Evolutionary conservation across 805 yeast genomes (phyloP).

Genomic region (Scheffersomyces ergatensis): DNA sequence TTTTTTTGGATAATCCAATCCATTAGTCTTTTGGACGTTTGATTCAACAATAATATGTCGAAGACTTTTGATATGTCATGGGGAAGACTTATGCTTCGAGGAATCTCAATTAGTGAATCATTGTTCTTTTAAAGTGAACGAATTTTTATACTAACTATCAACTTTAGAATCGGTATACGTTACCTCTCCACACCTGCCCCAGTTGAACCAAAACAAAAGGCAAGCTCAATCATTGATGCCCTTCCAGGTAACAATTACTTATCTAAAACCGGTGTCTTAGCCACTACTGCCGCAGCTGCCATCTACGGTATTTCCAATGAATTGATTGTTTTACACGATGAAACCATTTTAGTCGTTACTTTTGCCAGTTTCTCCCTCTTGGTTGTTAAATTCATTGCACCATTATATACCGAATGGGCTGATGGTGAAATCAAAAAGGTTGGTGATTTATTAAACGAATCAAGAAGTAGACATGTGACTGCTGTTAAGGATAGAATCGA

Average conservation of each 20-base stretch:
- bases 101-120: background rate
- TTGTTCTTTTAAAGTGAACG: too few species aligned
- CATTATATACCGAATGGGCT: slow-evolving; percentile 93
- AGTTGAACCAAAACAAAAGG: slow-evolving; percentile 87
- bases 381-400: slow-evolving; percentile 85
- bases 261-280: slow-evolving; percentile 92
- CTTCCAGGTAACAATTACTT: slow-evolving; percentile 87
- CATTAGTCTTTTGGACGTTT: too few species aligned
- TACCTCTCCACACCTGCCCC: slow-evolving; percentile 65
- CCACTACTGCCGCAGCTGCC: slow-evolving; percentile 93
- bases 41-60: too few species aligned
- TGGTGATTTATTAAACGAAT: slow-evolving; percentile 75
- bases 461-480: slow-evolving; percentile 85
- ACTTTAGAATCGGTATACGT: slow-evolving; percentile 57
- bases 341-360: slow-evolving; percentile 78
- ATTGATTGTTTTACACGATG: slow-evolving; percentile 90
- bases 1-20: too few species aligned
- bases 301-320: slow-evolving; percentile 92
- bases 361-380: slow-evolving; percentile 75
- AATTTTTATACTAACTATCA: slow-evolving; percentile 25
- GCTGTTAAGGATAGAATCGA: slow-evolving; percentile 93
- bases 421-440: slow-evolving; percentile 80
- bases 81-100: too few species aligned
- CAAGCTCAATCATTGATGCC: slow-evolving; percentile 83
- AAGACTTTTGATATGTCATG: too few species aligned